Evolutionary conservation across 2,329 filamentous ascomycete species (phyloP), one percentile per base, ranked within the genome.

Genomic region (Verticillium dahliae): DNA sequence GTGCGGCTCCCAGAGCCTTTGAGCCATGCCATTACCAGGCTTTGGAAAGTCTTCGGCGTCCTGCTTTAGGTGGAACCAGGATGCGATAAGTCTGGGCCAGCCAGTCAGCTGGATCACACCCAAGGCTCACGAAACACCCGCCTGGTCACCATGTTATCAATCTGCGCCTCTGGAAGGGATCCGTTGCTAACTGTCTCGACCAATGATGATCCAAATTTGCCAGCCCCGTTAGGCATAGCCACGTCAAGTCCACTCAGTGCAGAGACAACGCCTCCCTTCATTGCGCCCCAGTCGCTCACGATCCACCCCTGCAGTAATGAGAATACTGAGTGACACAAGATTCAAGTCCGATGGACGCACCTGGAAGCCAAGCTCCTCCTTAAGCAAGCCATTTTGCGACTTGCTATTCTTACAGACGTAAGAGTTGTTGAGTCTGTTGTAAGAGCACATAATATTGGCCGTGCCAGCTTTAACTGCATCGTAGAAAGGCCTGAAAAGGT

Each of bases 371-470:
- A 86, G 76, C 64, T 86, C 83, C 1, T 77, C 80, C 69, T 86
- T 92, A 57, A 92, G 75, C 0, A 91, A 75, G 3, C 86, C 84
- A 68, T 92, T 92, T 56, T 88, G 76, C 0, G 84, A 75, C 63
- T 87, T 85, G 63, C 84, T 85, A 73, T 91, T 92, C 67, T 88
- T 81, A 71, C 89, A 92, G 2, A 78, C 84, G 67, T 90, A 90
- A 22, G 83, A 88, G 73, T 88, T 88, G 73, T 92, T 92, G 68
- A 90, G 73, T 60, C 88, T 84, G 69, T 90, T 84, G 74, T 90
- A 91, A 0, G 84, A 86, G 74, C 83, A 85, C 83, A 85, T 85
- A 61, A 85, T 76, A 45, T 76, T 80, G 2, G 74, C 78, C 0
- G 83, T 83, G 1, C 86, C 85, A 0, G 87, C 86, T 54, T 79